Evolutionary conservation across 2,329 filamentous ascomycete genomes (phyloP), one percentile per base, ranked within the genome.

Genomic region (Hypocreales sp.): DNA sequence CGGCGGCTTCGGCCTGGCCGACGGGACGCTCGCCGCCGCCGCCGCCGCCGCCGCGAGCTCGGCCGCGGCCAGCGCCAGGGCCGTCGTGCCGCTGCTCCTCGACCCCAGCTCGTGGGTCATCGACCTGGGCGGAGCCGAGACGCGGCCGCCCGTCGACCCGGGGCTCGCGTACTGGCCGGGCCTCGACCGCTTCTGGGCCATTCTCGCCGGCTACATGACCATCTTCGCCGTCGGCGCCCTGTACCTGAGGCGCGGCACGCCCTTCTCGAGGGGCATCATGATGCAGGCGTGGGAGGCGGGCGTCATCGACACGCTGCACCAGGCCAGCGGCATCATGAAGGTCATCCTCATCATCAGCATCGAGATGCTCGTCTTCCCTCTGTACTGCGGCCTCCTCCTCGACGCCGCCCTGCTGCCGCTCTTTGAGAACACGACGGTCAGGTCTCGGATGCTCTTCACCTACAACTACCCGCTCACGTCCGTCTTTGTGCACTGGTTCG

Each of bases 341-440:
- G 90, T 98, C 14, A 92, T 98, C 27, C 59, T 95, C 34, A 95
- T 98, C 43, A 98, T 98, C 38, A 90, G 86, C 37, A 98, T 98
- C 41, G 90, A 98, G 56, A 98, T 98, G 90, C 74, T 98, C 20
- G 74, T 86, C 6, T 98, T 98, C 45, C 90, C 90, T 1, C 63
- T 98, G 2, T 98, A 98, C 50, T 98, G 90, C 44, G 90, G 90
- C 5, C 63, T 93, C 20, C 67, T 98, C 2, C 72, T 98, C 19
- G 90, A 98, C 47, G 55, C 82, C 24, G 90, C 90, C 5, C 62
- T 95, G 26, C 63, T 98, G 11, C 90, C 90, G 0, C 64, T 98
- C 0, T 98, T 98, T 46, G 78, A 83, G 36, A 64, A 75, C 35
- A 77, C 83, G 1, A 86, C 79, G 1, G 53, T 94, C 27, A 66